These are phyloP conservation scores for Solanum chilense DNA, from an alignment of 257 asterid species.

Conservation along the genomic window DNA sequence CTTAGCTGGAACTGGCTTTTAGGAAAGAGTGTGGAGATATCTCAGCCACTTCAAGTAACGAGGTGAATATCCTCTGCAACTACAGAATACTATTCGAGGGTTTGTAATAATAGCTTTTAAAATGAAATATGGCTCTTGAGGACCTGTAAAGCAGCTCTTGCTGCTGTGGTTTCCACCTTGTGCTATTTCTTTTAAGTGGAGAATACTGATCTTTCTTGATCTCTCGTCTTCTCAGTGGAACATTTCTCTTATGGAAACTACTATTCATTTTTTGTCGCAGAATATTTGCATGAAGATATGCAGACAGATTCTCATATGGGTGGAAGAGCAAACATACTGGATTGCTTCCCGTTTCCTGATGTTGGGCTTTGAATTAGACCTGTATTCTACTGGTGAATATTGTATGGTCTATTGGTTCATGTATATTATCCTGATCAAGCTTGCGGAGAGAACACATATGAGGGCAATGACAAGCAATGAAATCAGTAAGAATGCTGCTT, in stretches of 20 bases:
- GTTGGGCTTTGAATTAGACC: conserved; percentile 86
- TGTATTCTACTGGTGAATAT: conserved; percentile 82
- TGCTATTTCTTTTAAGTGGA: not conserved
- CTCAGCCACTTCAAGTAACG: conserved; percentile 50
- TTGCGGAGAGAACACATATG: conserved; percentile 88
- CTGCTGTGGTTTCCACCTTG: not conserved
- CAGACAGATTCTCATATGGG: conserved; percentile 81
- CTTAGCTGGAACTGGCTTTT: conserved; percentile 82
- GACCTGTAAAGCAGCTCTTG: not conserved
- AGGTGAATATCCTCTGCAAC: conserved; percentile 36
- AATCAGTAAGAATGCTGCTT: conserved; percentile 44
- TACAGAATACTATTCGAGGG: not conserved
- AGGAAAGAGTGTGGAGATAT: conserved; percentile 58
- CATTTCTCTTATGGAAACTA: not conserved
- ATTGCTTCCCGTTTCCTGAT: conserved; percentile 81
- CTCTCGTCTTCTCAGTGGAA: not conserved
- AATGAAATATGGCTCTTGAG: not conserved
- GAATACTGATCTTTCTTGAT: not conserved
- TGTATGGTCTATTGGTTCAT: conserved; percentile 99
- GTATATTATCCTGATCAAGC: conserved; percentile 73
- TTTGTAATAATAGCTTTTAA: not conserved
- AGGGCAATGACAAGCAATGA: conserved; percentile 55
- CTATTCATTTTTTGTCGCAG: conserved; percentile 22
- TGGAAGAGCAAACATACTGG: conserved; percentile 97
- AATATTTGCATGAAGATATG: conserved; percentile 48